A percentile compares a stretch with the other conserved stretches of the same genome.
These are phyloP conservation scores for Picea sitchensis DNA, from an alignment of 75 land plant genomes.

Conservation along the genomic window DNA sequence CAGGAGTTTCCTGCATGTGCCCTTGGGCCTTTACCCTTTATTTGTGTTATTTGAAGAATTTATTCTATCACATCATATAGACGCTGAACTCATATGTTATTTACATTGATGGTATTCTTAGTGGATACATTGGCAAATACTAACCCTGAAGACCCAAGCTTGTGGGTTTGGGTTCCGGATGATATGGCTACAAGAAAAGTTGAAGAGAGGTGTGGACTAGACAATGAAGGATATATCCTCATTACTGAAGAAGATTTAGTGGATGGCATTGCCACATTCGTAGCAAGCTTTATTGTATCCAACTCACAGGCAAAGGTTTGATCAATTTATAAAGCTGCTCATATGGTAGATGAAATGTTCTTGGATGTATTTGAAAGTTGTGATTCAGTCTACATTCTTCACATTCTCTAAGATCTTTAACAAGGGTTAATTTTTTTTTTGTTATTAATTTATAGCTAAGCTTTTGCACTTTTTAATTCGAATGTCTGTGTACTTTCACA, in stretches of 20 bases:
- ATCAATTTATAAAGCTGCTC: neutral
- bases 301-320: constrained; percentile 71
- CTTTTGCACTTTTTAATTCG: neutral
- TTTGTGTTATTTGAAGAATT: neutral
- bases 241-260: constrained; percentile 76
- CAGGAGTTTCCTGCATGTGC: neutral
- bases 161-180: constrained; percentile 89
- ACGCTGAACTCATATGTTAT: neutral
- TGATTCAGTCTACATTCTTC: neutral
- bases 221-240: constrained; percentile 68
- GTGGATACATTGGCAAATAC: constrained; percentile 37
- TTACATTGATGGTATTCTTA: constrained; percentile 25
- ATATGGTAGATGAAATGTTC: neutral
- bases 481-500: constrained; percentile 27
- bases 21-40: neutral
- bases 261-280: constrained; percentile 77
- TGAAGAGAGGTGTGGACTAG: constrained; percentile 69
- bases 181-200: constrained; percentile 43
- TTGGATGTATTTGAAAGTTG: neutral
- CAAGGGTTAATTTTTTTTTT: neutral
- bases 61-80: neutral
- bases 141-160: constrained; percentile 63
- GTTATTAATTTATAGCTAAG: neutral
- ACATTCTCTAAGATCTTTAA: neutral
- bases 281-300: constrained; percentile 73